A percentile compares a stretch with the other conserved stretches of the same genome.
These are phyloP conservation scores for Thymus mandschuricus DNA, from an alignment of 257 asterid species.

Conservation along the genomic window DNA sequence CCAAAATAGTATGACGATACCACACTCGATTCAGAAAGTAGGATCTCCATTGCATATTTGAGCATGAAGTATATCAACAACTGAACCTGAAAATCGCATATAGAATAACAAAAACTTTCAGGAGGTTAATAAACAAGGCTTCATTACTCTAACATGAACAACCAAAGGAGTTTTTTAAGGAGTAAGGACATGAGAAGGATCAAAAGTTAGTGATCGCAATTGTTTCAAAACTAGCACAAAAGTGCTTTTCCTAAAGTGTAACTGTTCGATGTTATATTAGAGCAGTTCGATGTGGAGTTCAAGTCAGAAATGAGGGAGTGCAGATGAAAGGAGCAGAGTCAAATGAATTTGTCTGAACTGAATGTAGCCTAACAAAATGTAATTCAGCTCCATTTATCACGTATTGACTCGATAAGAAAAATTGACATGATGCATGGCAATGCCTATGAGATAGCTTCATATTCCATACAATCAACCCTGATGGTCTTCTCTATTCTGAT, in stretches of 20 bases:
- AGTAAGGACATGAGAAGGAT: neutral
- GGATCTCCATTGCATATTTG: slow-evolving; percentile 93
- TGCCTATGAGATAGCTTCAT: neutral
- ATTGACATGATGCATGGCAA: neutral
- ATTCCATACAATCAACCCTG: slow-evolving; percentile 4
- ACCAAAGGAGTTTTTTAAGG: slow-evolving; percentile 1
- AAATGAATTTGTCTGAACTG: neutral
- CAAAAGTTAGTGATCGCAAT: neutral
- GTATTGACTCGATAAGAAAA: neutral
- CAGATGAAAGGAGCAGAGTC: neutral
- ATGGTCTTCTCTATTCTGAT: slow-evolving; percentile 3
- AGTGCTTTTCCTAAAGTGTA: neutral
- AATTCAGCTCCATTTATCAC: neutral
- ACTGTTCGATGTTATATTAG: neutral
- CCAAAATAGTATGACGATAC: slow-evolving; percentile 81
- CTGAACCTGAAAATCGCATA: slow-evolving; percentile 73
- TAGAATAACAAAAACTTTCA: slow-evolving; percentile 8
- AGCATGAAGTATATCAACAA: slow-evolving; percentile 96
- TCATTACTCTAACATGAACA: neutral
- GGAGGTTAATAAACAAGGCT: slow-evolving; percentile 23
- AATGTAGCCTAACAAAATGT: neutral
- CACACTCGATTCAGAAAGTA: slow-evolving; percentile 97
- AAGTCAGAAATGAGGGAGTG: slow-evolving; percentile 1
- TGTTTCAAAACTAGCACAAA: neutral
- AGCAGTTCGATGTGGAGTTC: slow-evolving; percentile 2